Base-by-base conservation (phyloP, 768 basidiomycete species). In the Terana coerulea region DNA sequence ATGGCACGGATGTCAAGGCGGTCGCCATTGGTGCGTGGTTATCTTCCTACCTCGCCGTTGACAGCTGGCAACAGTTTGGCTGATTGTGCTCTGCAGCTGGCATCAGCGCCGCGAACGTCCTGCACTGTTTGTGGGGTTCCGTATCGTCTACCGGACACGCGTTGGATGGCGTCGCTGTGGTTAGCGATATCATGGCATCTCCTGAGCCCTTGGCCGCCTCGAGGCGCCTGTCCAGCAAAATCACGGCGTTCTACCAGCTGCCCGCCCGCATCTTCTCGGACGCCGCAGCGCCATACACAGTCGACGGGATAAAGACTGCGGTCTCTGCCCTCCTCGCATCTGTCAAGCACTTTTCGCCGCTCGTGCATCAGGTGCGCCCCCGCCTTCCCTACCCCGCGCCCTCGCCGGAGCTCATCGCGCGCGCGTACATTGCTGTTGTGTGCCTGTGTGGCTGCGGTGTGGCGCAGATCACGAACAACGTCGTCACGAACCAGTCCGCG, bases 401-500 rank as follows among this genome's bases (percentile, higher is more conserved):
- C n/a, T 46, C 22, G 2, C 22, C 1, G 15, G 12, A 15, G 45
- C 21, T 12, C 7, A 14, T 47, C 26, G 12, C 24, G 17, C 21
- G 43, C 31, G 9, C 33, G 12, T n/a, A 33, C 5, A 9, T 9
- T 19, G 45, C 19, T 8, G 9, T 26, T 26, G 11, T 25, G 5
- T 8, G 19, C 5, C 25, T 10, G 3, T 40, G 8, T 19, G 21
- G 12, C 15, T 5, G 5, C 39, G 39, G 37, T 3, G 37, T 3
- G 14, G 45, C 44, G 3, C 49, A 94, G 91, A 93, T 95, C 53
- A 95, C 93, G 3, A 92, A 95, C 61, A 83, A 75, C 17, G 93
- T 97, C 14, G 91, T 92, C 26, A 81, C 84, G 17, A 94, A 84
- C 17, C 93, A 95, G 70, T 90, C 87, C 4, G 92, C 93, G 19